phyloP scores from a whole-genome alignment of 768 basidiomycete genomes.

The Tulasnella calospora region DNA sequence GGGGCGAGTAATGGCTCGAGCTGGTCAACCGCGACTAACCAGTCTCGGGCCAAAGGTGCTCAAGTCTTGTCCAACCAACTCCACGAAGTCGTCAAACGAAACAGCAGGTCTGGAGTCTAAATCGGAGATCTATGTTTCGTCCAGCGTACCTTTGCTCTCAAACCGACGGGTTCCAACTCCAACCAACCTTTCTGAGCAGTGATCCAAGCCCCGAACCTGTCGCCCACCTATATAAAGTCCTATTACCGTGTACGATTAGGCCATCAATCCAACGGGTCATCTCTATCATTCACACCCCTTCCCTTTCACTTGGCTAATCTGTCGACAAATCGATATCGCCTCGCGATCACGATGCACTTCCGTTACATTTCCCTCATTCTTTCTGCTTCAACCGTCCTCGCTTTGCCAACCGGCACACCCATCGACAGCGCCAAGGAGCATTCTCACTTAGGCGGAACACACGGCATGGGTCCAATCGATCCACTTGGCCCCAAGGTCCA shows the following conservation, averaged over 20 bases:
- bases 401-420: neutral
- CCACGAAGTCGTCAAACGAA: neutral
- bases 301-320: neutral
- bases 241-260: neutral
- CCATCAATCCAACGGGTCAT: neutral
- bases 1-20: neutral
- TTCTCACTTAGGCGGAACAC: neutral
- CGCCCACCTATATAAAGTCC: neutral
- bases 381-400: neutral
- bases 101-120: neutral
- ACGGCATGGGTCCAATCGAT: neutral
- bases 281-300: neutral
- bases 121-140: neutral
- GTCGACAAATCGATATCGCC: neutral
- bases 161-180: neutral
- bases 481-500: neutral
- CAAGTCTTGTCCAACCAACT: neutral
- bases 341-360: neutral
- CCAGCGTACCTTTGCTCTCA: neutral
- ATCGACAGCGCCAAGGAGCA: neutral
- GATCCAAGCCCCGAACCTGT: neutral
- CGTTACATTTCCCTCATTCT: neutral
- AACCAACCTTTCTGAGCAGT: neutral
- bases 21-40: neutral
- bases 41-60: neutral